phyloP scores from a whole-genome alignment of 768 basidiomycete genomes.

The Ramaria rubella region DNA sequence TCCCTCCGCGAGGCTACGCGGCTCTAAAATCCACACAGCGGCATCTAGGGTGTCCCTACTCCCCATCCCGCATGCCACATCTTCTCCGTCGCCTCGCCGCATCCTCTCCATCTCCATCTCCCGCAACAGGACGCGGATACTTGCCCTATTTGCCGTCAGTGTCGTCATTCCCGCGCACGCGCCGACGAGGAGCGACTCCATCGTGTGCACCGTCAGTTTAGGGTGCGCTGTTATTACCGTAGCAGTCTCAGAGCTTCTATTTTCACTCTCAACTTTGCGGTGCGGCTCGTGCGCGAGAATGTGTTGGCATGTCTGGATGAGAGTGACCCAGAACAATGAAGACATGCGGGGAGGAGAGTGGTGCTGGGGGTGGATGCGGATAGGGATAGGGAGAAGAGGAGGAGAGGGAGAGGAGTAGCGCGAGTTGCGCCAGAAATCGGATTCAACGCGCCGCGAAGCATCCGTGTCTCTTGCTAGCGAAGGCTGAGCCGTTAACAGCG shows the following conservation, averaged over 20 bases:
- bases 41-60: slow-evolving; percentile 26
- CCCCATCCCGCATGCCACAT: slow-evolving; percentile 6
- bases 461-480: slow-evolving; percentile 10
- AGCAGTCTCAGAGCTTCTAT: slow-evolving; percentile 43
- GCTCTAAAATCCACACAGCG: slow-evolving; percentile 71
- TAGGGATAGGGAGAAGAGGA: slow-evolving; percentile 47
- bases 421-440: slow-evolving; percentile 60
- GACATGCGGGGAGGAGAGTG: slow-evolving; percentile 1
- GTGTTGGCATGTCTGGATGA: slow-evolving; percentile 46
- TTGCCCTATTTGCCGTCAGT: slow-evolving; percentile 78
- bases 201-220: slow-evolving; percentile 69
- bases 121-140: slow-evolving; percentile 66
- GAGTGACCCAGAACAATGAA: slow-evolving; percentile 37
- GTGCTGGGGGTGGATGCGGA: slow-evolving; percentile 37
- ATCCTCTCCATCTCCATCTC: slow-evolving; percentile 46
- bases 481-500: slow-evolving; percentile 41
- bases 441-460: slow-evolving; percentile 28
- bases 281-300: slow-evolving; percentile 43
- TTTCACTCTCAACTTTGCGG: slow-evolving; percentile 9
- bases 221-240: slow-evolving; percentile 48
- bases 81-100: slow-evolving; percentile 24
- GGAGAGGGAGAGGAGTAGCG: slow-evolving; percentile 51
- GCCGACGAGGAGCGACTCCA: slow-evolving; percentile 66
- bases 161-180: slow-evolving; percentile 71
- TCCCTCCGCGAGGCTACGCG: slow-evolving; percentile 69